phyloP scores from a whole-genome alignment of 2,329 filamentous ascomycete species.

The Aspergillus hiratsukae region DNA sequence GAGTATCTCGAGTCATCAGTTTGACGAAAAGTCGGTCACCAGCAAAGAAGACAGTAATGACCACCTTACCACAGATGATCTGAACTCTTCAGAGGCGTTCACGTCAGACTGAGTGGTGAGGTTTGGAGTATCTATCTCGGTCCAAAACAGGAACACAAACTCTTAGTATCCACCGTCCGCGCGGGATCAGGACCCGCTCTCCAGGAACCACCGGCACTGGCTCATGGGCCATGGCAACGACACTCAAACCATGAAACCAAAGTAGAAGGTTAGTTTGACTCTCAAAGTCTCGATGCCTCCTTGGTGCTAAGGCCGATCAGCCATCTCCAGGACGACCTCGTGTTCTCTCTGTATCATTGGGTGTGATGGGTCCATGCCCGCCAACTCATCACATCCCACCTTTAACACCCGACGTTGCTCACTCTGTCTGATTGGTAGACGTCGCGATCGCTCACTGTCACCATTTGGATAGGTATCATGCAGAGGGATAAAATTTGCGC shows the following conservation, averaged over 20 bases:
- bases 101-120: neutral
- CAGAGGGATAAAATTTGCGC: neutral
- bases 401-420: neutral
- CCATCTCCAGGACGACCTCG: conserved; percentile 6
- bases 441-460: neutral
- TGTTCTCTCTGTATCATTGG: conserved; percentile 3
- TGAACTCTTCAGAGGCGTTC: neutral
- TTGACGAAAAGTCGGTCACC: neutral
- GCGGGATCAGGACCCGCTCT: conserved; percentile 1
- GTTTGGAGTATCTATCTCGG: too few species aligned
- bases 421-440: neutral
- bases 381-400: conserved; percentile 19
- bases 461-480: too few species aligned
- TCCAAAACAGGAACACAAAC: neutral
- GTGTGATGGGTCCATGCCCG: conserved; percentile 6
- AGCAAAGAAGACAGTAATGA: neutral
- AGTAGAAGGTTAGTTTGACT: neutral
- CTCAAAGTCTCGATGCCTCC: neutral
- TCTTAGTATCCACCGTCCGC: neutral
- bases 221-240: neutral
- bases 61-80: neutral
- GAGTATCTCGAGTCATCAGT: neutral
- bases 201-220: neutral
- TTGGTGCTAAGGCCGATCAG: neutral
- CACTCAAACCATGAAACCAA: neutral